phyloP scores from a whole-genome alignment of 164 flowering plant species.

The grape (Vitis vinifera) region ASM3070453v1 NC_081805.1:994501-995000 shows the following conservation, averaged over 20 bases:
- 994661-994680: no score
- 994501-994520: no score
- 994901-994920: conserved; percentile 83
- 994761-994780: not conserved
- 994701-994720: no score
- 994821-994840: not conserved
- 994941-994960: conserved; percentile 77
- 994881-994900: conserved; percentile 74
- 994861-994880: conserved; percentile 97
- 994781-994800: not conserved
- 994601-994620: no score
- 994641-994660: no score
- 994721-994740: no score
- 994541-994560: no score
- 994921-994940: conserved; percentile 84
- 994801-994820: not conserved
- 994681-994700: no score
- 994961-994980: conserved; percentile 98
- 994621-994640: no score
- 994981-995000: conserved; percentile 56
- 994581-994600: no score
- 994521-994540: no score
- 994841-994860: not conserved
- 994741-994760: not conserved
- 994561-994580: no score